Percentiles rank a stretch among this genome's conserved stretches.
phyloP scores from a whole-genome alignment of 345 rosid genomes.

The Arabidopsis arenosa region DNA sequence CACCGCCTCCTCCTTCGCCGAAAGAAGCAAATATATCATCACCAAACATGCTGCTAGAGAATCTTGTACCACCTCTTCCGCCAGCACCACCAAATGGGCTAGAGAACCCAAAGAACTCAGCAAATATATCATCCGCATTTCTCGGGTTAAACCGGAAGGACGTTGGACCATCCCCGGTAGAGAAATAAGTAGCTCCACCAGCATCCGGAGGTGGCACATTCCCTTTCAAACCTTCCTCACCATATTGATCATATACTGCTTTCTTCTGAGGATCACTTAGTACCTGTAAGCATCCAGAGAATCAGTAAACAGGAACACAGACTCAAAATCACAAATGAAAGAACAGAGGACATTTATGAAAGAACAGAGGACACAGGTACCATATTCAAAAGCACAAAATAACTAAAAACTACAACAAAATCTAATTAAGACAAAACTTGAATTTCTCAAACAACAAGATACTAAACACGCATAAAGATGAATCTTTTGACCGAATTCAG shows the following conservation, averaged over 20 bases:
- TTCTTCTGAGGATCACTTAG: constrained; percentile 84
- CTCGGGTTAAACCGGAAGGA: constrained; percentile 70
- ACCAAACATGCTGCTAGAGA: constrained; percentile 62
- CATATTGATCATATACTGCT: constrained; percentile 77
- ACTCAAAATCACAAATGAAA: no score
- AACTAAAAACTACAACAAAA: no score
- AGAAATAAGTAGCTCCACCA: constrained; percentile 82
- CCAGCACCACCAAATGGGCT: constrained; percentile 59
- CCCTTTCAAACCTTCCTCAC: constrained; percentile 83
- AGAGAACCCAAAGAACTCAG: constrained; percentile 72
- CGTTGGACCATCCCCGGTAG: constrained; percentile 73
- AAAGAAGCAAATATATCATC: constrained; percentile 55
- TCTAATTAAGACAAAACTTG: no score
- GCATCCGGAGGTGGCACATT: constrained; percentile 75
- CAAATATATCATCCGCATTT: constrained; percentile 68
- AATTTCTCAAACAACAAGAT: no score
- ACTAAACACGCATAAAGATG: no score
- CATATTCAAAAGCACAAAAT: no score
- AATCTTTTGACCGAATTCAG: no score
- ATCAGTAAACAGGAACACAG: not conserved
- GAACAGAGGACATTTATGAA: no score
- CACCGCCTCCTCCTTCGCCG: constrained; percentile 62
- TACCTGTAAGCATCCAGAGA: constrained; percentile 52
- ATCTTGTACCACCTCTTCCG: constrained; percentile 49
- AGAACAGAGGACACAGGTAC: no score